A percentile compares a stretch with the other conserved stretches of the same genome.
Conservation (phyloP, 768 basidiomycete species). For the Chalciporus piperatus region DNA sequence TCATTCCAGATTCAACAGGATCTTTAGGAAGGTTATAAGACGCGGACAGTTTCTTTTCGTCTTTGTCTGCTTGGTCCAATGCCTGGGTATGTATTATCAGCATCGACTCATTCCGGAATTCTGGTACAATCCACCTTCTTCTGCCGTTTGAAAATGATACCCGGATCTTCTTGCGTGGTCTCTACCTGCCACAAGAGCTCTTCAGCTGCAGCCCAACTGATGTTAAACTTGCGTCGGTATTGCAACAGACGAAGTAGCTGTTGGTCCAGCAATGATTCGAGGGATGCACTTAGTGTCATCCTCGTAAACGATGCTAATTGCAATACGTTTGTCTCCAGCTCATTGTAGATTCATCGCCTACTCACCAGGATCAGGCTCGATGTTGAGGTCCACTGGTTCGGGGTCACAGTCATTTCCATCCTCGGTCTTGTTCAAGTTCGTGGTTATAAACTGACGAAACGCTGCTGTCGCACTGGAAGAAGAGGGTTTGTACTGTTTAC, state of each 20-base stretch:
- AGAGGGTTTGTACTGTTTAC: slow-evolving; percentile 57
- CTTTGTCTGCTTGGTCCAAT: slow-evolving; percentile 38
- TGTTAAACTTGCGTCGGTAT: slow-evolving; percentile 46
- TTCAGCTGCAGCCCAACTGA: slow-evolving; percentile 74
- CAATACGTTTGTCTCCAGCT: slow-evolving; percentile 31
- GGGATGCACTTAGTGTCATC: slow-evolving; percentile 61
- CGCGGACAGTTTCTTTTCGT: slow-evolving; percentile 37
- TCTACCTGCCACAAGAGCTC: slow-evolving; percentile 45
- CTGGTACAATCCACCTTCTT: slow-evolving; percentile 26
- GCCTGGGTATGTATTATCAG: slow-evolving; percentile 4
- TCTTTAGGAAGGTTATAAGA: slow-evolving; percentile 54
- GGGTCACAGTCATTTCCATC: background rate
- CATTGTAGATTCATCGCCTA: background rate
- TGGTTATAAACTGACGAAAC: slow-evolving; percentile 48
- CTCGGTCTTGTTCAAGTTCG: slow-evolving; percentile 27
- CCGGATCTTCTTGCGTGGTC: slow-evolving; percentile 39
- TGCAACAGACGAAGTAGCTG: slow-evolving; percentile 53
- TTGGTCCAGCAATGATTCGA: slow-evolving; percentile 60
- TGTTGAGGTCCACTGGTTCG: background rate
- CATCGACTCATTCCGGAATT: background rate
- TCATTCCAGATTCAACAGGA: slow-evolving; percentile 48
- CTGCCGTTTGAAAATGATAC: slow-evolving; percentile 36
- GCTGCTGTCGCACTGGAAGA: slow-evolving; percentile 46
- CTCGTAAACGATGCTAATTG: slow-evolving; percentile 45
- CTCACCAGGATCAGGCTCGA: slow-evolving; percentile 4